Conservation (phyloP, 352 stramenopile genomes). For the Halophytophthora polymorphica region DNA sequence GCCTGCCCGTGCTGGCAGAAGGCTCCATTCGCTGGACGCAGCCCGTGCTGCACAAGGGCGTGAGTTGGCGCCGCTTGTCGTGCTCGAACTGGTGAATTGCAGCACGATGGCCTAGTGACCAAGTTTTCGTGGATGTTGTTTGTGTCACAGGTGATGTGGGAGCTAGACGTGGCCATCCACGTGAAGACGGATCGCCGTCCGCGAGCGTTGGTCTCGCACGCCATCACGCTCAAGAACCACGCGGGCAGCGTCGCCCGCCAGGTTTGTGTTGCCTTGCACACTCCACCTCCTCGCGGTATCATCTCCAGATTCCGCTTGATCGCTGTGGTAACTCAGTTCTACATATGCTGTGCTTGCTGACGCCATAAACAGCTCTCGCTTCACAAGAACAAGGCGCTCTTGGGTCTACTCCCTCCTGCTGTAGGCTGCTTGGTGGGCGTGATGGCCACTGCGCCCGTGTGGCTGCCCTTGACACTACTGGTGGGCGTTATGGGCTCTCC, state of each 20-base stretch:
- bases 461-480: conserved; percentile 53
- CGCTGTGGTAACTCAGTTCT: too few relatives aligned
- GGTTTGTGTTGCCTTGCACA: conserved; percentile 24
- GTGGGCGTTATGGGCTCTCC: conserved; percentile 57
- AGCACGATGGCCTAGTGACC: background rate
- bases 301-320: background rate
- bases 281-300: background rate
- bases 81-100: background rate
- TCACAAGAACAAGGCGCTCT: conserved; percentile 52
- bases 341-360: background rate
- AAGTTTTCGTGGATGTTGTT: background rate
- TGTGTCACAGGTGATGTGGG: conserved; percentile 21
- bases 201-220: conserved; percentile 36
- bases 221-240: conserved; percentile 36
- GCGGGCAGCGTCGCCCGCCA: conserved; percentile 35
- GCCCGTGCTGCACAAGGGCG: conserved; percentile 24
- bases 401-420: conserved; percentile 48
- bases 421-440: conserved; percentile 42
- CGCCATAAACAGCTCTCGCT: conserved; percentile 34
- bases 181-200: conserved; percentile 45
- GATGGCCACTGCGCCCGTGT: conserved; percentile 46
- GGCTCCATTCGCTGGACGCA: conserved; percentile 41
- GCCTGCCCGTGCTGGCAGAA: conserved; percentile 46
- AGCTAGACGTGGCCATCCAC: conserved; percentile 32
- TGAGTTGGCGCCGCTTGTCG: conserved; percentile 3